phyloP scores from a whole-genome alignment of 306 rosid genomes.

The Acacia crassicarpa region DNA sequence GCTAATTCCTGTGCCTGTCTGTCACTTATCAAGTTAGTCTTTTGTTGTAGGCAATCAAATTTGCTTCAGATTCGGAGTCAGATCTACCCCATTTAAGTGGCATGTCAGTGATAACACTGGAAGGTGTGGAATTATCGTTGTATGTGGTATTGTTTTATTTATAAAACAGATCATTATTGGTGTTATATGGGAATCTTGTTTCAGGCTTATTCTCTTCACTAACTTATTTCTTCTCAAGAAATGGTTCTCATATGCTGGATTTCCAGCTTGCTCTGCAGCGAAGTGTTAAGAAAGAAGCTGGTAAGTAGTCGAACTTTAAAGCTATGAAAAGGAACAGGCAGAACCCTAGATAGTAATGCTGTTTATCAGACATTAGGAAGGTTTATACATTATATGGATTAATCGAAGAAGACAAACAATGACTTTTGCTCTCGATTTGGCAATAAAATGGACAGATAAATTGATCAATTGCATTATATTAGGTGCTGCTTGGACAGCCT shows the following conservation, averaged over 20 bases:
- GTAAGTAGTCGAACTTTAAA: constrained; percentile 47
- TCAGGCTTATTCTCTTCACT: constrained; percentile 86
- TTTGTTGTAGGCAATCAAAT: constrained; percentile 75
- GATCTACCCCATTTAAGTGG: constrained; percentile 72
- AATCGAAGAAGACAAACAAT: background rate
- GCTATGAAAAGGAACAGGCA: constrained; percentile 13
- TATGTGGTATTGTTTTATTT: constrained; percentile 19
- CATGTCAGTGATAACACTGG: constrained; percentile 70
- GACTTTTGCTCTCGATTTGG: constrained; percentile 12
- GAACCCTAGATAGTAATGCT: constrained; percentile 13
- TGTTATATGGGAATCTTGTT: constrained; percentile 35
- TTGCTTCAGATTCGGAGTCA: constrained; percentile 70
- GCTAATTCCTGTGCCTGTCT: constrained; percentile 27
- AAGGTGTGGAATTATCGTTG: constrained; percentile 58
- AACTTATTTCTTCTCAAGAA: constrained; percentile 89
- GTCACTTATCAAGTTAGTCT: constrained; percentile 27
- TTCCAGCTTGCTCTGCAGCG: constrained; percentile 91
- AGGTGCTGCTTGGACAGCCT: constrained; percentile 12
- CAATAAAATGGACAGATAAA: constrained; percentile 8
- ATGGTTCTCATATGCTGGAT: constrained; percentile 80
- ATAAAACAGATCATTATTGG: constrained; percentile 22
- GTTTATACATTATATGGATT: background rate
- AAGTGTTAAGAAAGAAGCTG: constrained; percentile 63
- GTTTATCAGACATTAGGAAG: constrained; percentile 20
- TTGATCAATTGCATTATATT: constrained; percentile 13